Percentiles rank a stretch among this genome's conserved stretches.
Evolutionary conservation across 129 eudicot species (phyloP).

Genomic region (Pittosporum tobira): DNA sequence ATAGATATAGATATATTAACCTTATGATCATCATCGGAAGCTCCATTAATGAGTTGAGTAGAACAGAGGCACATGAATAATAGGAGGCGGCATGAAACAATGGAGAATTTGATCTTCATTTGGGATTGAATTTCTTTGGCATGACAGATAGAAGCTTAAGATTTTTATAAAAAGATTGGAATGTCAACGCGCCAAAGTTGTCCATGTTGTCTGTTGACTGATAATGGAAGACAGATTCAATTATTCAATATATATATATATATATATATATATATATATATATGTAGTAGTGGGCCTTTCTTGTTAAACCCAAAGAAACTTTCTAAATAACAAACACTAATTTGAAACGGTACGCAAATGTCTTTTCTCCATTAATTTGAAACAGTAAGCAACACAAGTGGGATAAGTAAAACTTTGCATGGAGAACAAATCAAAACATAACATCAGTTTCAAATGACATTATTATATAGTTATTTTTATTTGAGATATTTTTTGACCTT

Average conservation of each 20-base stretch:
- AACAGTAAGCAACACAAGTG: too few species aligned
- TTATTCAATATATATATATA: too few species aligned
- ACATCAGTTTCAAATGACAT: too few species aligned
- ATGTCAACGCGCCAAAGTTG: neutral
- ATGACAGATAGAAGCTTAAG: neutral
- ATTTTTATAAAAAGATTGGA: neutral
- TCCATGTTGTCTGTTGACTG: neutral
- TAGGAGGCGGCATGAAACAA: neutral
- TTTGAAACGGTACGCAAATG: neutral
- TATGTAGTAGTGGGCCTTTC: neutral
- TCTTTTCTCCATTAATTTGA: neutral
- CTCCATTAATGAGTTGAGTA: slow-evolving; percentile 1
- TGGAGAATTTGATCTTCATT: slow-evolving; percentile 10
- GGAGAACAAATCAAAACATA: neutral
- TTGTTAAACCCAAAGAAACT: slow-evolving; percentile 4
- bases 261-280: too few species aligned
- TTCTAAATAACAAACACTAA: neutral
- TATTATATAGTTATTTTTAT: too few species aligned
- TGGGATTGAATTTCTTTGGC: neutral
- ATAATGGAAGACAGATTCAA: neutral
- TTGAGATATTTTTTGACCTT: too few species aligned
- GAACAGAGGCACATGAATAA: slow-evolving; percentile 7
- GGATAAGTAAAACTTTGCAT: too few species aligned
- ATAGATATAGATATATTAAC: neutral
- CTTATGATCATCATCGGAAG: slow-evolving; percentile 17